Conservation (phyloP, 1,284 basidiomycete genomes). For the Apiotrichum montevideense region DNA sequence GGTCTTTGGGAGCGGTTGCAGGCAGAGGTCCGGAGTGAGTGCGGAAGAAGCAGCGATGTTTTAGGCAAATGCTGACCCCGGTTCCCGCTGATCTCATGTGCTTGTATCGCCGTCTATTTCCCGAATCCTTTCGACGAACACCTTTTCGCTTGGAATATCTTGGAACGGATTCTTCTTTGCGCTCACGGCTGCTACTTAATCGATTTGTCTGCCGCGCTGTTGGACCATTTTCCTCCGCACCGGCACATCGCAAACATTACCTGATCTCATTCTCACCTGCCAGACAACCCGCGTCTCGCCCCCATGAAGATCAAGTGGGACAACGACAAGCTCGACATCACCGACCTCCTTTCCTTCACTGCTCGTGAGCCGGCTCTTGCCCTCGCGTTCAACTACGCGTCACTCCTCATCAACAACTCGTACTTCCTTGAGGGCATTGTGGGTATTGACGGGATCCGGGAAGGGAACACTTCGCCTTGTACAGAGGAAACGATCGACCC, state of each 20-base stretch:
- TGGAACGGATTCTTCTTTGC: too few species aligned
- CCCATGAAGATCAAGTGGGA: conserved; percentile 42
- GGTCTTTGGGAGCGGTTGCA: conserved; percentile 43
- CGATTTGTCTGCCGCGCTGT: too few species aligned
- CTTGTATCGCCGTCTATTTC: too few species aligned
- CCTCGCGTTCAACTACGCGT: conserved; percentile 85
- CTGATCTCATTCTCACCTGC: too few species aligned
- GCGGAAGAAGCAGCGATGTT: not conserved
- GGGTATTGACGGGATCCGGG: conserved; percentile 41
- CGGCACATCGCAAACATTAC: too few species aligned
- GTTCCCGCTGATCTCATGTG: not conserved
- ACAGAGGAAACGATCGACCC: too few species aligned
- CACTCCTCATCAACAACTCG: conserved; percentile 86
- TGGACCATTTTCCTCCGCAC: too few species aligned
- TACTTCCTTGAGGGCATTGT: conserved; percentile 87
- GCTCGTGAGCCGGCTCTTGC: conserved; percentile 58
- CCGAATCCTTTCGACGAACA: too few species aligned
- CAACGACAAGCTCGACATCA: conserved; percentile 36
- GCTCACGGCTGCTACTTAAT: too few species aligned
- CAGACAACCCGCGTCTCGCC: conserved; percentile 38
- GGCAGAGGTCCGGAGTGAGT: conserved; percentile 43
- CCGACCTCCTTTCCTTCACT: conserved; percentile 60
- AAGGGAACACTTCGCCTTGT: too few species aligned
- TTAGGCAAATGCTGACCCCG: not conserved
- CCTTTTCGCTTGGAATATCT: too few species aligned